Conservation (phyloP, 176 grass and related monocot species). For the Puya raimondii region DNA sequence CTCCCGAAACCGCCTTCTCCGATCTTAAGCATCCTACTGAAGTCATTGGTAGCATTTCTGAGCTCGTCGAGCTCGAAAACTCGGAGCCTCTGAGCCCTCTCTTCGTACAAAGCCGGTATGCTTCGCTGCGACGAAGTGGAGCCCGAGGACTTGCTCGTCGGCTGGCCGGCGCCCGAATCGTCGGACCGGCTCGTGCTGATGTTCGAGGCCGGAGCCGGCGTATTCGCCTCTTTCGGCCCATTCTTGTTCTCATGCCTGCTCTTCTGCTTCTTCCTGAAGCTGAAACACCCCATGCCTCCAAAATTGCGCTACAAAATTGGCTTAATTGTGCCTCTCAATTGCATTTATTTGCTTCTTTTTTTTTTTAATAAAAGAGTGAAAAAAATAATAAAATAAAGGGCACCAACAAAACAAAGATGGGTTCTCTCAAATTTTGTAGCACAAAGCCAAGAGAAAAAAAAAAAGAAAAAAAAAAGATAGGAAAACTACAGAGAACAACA, state of each 20-base stretch:
- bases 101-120: conserved; percentile 78
- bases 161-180: conserved; percentile 43
- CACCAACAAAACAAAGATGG: background rate
- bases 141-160: conserved; percentile 50
- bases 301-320: background rate
- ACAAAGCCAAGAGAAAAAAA: background rate
- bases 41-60: conserved; percentile 52
- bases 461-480: background rate
- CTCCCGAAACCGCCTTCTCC: conserved; percentile 90
- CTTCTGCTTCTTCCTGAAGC: conserved; percentile 30
- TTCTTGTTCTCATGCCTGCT: conserved; percentile 6
- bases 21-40: conserved; percentile 65
- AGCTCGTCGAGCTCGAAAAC: conserved; percentile 77
- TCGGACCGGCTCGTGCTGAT: conserved; percentile 68
- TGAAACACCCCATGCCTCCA: conserved; percentile 49
- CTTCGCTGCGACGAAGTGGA: conserved; percentile 65
- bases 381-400: background rate
- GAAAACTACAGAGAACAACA: background rate
- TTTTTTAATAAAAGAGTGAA: too few relatives aligned
- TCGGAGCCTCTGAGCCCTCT: conserved; percentile 63
- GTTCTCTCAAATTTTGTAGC: background rate
- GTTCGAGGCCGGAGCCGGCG: conserved; percentile 4
- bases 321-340: too few relatives aligned
- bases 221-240: background rate
- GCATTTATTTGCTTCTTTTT: too few relatives aligned